A percentile compares a stretch with the other conserved stretches of the same genome.
Conservation (phyloP, 73 alveolate species). For the Paramecium primaurelia region DNA sequence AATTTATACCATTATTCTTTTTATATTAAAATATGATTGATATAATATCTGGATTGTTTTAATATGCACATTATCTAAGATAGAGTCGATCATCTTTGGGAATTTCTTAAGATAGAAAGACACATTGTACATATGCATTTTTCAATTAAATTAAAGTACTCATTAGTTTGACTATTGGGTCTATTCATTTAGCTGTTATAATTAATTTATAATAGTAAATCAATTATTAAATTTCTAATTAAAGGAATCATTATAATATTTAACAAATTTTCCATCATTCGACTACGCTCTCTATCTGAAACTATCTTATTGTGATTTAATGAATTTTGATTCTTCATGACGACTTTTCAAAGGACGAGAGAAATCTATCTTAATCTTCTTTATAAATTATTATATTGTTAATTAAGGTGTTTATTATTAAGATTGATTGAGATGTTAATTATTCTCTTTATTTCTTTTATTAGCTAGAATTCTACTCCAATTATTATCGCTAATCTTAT, state of each 20-base stretch:
- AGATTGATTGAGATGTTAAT: neutral
- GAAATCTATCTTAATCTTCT: neutral
- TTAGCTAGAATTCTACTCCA: neutral
- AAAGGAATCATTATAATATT: neutral
- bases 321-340: neutral
- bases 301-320: neutral
- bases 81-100: slow-evolving; percentile 19
- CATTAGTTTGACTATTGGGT: neutral
- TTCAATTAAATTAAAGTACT: neutral
- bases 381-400: neutral
- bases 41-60: neutral
- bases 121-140: slow-evolving; percentile 1
- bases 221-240: neutral
- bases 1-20: slow-evolving; percentile 13
- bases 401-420: neutral
- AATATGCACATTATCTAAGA: neutral
- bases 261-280: neutral
- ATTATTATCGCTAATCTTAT: neutral
- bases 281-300: neutral
- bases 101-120: neutral
- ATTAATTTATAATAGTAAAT: neutral
- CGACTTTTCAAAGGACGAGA: neutral
- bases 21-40: neutral
- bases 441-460: neutral
- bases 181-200: slow-evolving; percentile 20